Evolutionary conservation across 2,329 filamentous ascomycete species (phyloP).

Genomic region (Cercospora sesami): DNA sequence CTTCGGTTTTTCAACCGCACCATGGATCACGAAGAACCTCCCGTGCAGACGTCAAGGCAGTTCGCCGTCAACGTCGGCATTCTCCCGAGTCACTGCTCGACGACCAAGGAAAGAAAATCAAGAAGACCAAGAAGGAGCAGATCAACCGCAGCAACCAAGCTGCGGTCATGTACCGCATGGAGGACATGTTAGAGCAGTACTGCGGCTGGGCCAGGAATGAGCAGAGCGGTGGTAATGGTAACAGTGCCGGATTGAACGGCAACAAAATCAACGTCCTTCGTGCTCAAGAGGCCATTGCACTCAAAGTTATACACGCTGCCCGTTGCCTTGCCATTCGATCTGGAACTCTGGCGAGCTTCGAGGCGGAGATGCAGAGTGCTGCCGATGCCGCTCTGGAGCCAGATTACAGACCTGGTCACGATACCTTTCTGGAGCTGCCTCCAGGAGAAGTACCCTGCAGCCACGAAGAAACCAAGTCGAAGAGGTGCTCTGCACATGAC

Average conservation of each 20-base stretch:
- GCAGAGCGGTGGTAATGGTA: slow-evolving; percentile 28
- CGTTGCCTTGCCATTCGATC: slow-evolving; percentile 5
- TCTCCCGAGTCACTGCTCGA: background rate
- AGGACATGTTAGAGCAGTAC: slow-evolving; percentile 20
- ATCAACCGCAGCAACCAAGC: slow-evolving; percentile 19
- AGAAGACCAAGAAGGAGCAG: slow-evolving; percentile 29
- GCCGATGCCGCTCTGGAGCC: slow-evolving; percentile 9
- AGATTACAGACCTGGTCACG: background rate
- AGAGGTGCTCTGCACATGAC: slow-evolving; percentile 18
- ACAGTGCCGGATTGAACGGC: slow-evolving; percentile 21
- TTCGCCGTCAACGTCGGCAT: background rate
- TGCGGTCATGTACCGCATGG: slow-evolving; percentile 17
- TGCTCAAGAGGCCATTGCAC: slow-evolving; percentile 3
- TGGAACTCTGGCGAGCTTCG: slow-evolving; percentile 11
- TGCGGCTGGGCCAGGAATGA: slow-evolving; percentile 19
- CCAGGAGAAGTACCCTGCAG: background rate
- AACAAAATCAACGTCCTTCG: slow-evolving; percentile 25
- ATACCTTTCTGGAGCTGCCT: slow-evolving; percentile 15
- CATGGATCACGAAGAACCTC: slow-evolving; percentile 3
- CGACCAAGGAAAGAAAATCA: slow-evolving; percentile 13
- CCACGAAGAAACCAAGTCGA: slow-evolving; percentile 16
- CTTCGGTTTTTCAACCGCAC: slow-evolving; percentile 6
- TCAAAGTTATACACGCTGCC: slow-evolving; percentile 11
- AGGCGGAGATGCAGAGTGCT: slow-evolving; percentile 4
- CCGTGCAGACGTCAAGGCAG: background rate